Evolutionary conservation across 148 eudicot species (phyloP).

Genomic region (Diospyros kaki): DNA sequence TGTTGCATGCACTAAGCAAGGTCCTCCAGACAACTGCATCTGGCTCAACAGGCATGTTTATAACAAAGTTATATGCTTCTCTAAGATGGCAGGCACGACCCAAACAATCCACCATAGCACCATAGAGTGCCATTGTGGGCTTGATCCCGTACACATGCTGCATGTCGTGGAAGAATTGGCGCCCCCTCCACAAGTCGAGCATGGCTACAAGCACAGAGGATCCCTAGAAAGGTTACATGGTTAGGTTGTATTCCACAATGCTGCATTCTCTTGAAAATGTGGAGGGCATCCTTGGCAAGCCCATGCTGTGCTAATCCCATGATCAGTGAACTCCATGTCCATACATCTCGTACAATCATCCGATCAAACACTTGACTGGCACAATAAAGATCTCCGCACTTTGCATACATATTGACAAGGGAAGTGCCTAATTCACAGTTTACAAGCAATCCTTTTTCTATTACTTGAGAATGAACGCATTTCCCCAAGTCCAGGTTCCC

Average conservation of each 20-base stretch:
- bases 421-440: slow-evolving; percentile 47
- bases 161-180: slow-evolving; percentile 35
- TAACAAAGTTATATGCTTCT: slow-evolving; percentile 40
- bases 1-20: slow-evolving; percentile 38
- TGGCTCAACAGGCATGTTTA: slow-evolving; percentile 34
- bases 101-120: slow-evolving; percentile 58
- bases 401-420: slow-evolving; percentile 58
- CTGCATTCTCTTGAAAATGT: slow-evolving; percentile 40
- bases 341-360: slow-evolving; percentile 27
- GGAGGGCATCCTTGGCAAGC: slow-evolving; percentile 34
- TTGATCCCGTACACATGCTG: slow-evolving; percentile 31
- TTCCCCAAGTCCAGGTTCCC: slow-evolving; percentile 44
- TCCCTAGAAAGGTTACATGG: slow-evolving; percentile 43
- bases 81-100: slow-evolving; percentile 42
- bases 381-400: slow-evolving; percentile 41
- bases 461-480: slow-evolving; percentile 50
- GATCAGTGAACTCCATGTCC: slow-evolving; percentile 71
- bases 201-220: slow-evolving; percentile 57
- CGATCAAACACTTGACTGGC: slow-evolving; percentile 35
- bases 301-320: slow-evolving; percentile 52
- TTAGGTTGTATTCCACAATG: slow-evolving; percentile 26
- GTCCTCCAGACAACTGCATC: slow-evolving; percentile 55
- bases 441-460: slow-evolving; percentile 30
- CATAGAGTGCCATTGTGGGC: slow-evolving; percentile 39
- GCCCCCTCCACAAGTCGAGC: slow-evolving; percentile 41